Conservation (phyloP, 306 rosid species). For the Lathyrus tuberosus region DNA sequence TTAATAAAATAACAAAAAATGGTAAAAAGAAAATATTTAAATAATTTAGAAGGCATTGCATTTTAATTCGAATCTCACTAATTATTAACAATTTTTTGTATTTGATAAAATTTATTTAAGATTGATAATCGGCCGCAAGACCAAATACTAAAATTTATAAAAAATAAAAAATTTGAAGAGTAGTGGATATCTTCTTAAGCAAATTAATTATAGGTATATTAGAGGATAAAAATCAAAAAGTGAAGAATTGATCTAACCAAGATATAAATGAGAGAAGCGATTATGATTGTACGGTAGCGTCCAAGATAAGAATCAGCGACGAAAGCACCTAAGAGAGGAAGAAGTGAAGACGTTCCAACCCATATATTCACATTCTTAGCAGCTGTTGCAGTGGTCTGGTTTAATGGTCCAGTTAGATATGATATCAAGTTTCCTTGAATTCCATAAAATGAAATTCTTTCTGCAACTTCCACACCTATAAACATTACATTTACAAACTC, state of each 20-base stretch:
- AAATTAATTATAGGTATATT: no score
- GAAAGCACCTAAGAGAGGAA: conserved; percentile 57
- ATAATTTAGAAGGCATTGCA: no score
- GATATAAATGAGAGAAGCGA: conserved; percentile 54
- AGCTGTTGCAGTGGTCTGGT: conserved; percentile 54
- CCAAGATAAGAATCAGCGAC: conserved; percentile 61
- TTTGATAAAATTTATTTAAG: no score
- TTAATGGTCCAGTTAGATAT: conserved; percentile 54
- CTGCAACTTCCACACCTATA: conserved; percentile 55
- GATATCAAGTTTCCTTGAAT: conserved; percentile 52
- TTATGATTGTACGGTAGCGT: conserved; percentile 54
- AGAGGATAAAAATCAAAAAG: no score
- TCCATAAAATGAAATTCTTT: conserved; percentile 57
- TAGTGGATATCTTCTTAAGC: no score
- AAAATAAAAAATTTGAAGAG: no score
- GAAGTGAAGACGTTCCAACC: conserved; percentile 56
- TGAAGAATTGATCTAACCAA: conserved; percentile 32
- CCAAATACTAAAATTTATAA: no score
- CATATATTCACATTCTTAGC: conserved; percentile 57
- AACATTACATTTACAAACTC: background rate
- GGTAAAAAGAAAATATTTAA: no score
- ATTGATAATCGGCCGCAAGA: no score
- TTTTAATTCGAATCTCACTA: no score
- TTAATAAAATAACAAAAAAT: no score
- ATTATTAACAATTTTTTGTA: no score